Base-by-base conservation (phyloP, 2,329 filamentous ascomycete species). In the Sporothrix mexicana region DNA sequence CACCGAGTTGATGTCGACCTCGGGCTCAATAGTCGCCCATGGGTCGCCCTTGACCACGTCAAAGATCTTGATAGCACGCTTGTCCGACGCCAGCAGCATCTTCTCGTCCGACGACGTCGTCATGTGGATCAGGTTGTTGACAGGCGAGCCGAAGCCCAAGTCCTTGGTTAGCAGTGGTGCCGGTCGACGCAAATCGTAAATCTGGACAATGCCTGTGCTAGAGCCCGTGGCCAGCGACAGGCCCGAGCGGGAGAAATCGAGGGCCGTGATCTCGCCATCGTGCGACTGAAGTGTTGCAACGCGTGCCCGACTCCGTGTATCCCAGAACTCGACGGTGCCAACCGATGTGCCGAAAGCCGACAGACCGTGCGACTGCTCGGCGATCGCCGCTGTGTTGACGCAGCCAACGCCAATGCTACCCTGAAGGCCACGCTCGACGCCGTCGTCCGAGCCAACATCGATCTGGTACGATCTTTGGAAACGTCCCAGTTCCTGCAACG, bases 271-370 rank as follows among this genome's bases (percentile, higher is more conserved):
- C 79, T 94, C 92, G 45, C 89, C 89, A 74, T 90, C 88, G 73
- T 90, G 87, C 0, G 86, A 88, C 13, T 91, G 87, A 1, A 99
- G 84, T 20, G 95, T 87, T 17, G 93, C 95, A 12, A 95, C 92
- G 73, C 94, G 88, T 71, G 91, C 92, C 79, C 94, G 92, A 43
- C 93, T 94, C 74, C 96, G 88, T 0, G 95, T 88, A 80, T 99
- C 96, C 93, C 95, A 99, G 79, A 98, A 95, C 80, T 99, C 96
- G 36, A 98, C 93, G 0, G 95, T 97, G n/a, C 96, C 95, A 72
- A 96, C 85, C 2, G 94, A 95, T 0, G 96, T 99, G 70, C 97
- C 96, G 78, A 99, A 99, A 0, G 95, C 95, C 47, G 95, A 87
- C 4, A 99, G 85, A 72, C 96, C 96, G 80, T 99, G 96, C 66